Base-by-base conservation (phyloP, 2,329 filamentous ascomycete genomes). In the Hymenoscyphus repandus region DNA sequence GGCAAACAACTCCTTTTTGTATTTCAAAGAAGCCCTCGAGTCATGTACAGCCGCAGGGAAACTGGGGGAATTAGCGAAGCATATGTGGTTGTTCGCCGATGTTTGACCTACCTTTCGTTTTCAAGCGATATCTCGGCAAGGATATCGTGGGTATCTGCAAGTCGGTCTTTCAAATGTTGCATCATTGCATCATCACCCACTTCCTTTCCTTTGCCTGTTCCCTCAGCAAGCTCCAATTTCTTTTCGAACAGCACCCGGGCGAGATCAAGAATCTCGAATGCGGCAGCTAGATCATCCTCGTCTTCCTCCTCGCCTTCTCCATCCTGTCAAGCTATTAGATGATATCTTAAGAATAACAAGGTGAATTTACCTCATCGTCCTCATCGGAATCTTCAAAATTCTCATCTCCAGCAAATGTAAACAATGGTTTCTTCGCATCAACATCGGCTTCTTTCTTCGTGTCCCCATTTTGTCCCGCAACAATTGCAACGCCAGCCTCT, bases 61-160 rank as follows among this genome's bases (percentile, higher is more conserved):
- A 62, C 81, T 84, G 57, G 5, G 20, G 36, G 6, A 10, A 46
- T 65, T 53, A 64, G 56, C n/a, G 2, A 53, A 38, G 37, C 6
- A 39, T 9, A 36, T 2, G 22, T 27, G 22, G 22, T 27, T 7
- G 22, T 27, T 27, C 7, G 22, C 22, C 22, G 7, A 27, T 27
- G 22, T 27, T 27, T 27, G 22, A 27, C 68, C 53, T 71, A 83
- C 73, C 87, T 85, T 71, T 97, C 93, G 60, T 93, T 96, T 72
- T 99, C 93, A 27, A 99, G 76, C n/a, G 88, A 95, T 55, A 99
- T 96, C 70, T 99, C 93, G 9, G 91, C 88, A 55, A 97, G 86
- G 50, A 96, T 79, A 66, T 96, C 91, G 67, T 96, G 90, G 7
- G 90, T 95, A 66, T 99, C 93, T 54, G 90, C 90, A 32, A 97